Conservation (phyloP, 78 protist genomes). For the Dictyostelium intermedium region DNA sequence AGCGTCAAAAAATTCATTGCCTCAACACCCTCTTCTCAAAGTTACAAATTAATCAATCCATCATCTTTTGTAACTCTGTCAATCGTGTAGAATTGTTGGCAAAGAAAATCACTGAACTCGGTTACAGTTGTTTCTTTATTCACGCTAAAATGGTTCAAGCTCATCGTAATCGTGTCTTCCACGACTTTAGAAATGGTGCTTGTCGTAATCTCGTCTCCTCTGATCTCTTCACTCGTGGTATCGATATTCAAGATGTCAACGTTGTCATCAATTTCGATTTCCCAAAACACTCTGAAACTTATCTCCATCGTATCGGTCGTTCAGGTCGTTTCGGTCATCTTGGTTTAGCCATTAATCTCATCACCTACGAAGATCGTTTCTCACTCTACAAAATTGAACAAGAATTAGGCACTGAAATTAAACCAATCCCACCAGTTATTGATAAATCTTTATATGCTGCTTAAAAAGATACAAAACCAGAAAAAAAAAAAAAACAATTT, state of each 20-base stretch:
- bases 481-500: too few relatives aligned
- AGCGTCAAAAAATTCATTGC: conserved; percentile 98
- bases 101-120: conserved; percentile 93
- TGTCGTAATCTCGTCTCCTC: conserved; percentile 99
- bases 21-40: conserved; percentile 97
- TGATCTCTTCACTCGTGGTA: conserved; percentile 97
- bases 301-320: conserved; percentile 99
- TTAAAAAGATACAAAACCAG: not conserved
- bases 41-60: conserved; percentile 98
- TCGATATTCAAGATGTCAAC: conserved; percentile 99
- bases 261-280: conserved; percentile 99
- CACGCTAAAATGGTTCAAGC: conserved; percentile 98
- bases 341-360: conserved; percentile 99
- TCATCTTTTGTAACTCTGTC: conserved; percentile 98
- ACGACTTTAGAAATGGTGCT: conserved; percentile 97
- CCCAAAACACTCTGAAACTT: conserved; percentile 97
- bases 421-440: conserved; percentile 96
- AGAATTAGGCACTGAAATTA: conserved; percentile 98
- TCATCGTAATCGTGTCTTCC: conserved; percentile 98
- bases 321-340: conserved; percentile 99
- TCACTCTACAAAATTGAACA: conserved; percentile 95
- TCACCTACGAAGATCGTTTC: conserved; percentile 97
- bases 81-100: conserved; percentile 98
- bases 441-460: conserved; percentile 85
- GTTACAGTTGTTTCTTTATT: conserved; percentile 98